Percentiles rank a stretch among this genome's conserved stretches.
Evolutionary conservation across 2,329 filamentous ascomycete species (phyloP).

Genomic region (Fusarium buxicola): DNA sequence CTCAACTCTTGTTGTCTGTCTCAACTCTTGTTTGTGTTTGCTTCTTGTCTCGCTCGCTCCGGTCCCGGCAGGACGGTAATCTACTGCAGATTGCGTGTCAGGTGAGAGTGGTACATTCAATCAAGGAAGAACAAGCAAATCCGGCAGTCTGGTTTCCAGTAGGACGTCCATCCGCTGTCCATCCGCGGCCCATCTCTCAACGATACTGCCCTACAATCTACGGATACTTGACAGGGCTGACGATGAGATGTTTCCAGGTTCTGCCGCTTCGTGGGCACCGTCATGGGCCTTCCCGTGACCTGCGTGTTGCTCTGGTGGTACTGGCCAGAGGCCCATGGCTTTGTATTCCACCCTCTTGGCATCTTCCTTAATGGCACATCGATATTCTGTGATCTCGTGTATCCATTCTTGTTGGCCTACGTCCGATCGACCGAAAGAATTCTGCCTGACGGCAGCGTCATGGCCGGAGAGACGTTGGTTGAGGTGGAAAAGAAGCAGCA

Average conservation of each 20-base stretch:
- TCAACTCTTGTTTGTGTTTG: conserved; percentile 18
- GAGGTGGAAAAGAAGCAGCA: conserved; percentile 39
- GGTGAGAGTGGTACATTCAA: conserved; percentile 10
- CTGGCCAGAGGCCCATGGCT: conserved; percentile 64
- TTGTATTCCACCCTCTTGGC: conserved; percentile 57
- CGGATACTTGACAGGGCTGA: conserved; percentile 25
- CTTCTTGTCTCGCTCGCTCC: conserved; percentile 6
- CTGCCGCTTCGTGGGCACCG: conserved; percentile 56
- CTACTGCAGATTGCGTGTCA: conserved; percentile 28
- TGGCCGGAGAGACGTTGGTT: conserved; percentile 35
- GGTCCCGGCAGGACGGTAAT: conserved; percentile 2
- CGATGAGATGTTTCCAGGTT: conserved; percentile 50
- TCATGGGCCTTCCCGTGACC: conserved; percentile 55
- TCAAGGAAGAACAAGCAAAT: conserved; percentile 1
- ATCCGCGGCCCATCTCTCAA: too few relatives aligned
- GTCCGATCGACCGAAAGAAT: conserved; percentile 54
- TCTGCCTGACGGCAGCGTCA: conserved; percentile 53
- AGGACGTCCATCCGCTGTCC: conserved; percentile 1
- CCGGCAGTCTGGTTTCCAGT: background rate
- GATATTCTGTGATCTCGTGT: conserved; percentile 57
- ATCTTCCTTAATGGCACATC: conserved; percentile 56
- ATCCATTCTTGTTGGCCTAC: conserved; percentile 57
- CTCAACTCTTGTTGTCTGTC: background rate
- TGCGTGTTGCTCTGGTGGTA: conserved; percentile 60
- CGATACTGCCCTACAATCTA: background rate